Percentiles rank a stretch among this genome's conserved stretches.
Conservation (phyloP, 2,329 filamentous ascomycete genomes). For the Aspergillus sp. region DNA sequence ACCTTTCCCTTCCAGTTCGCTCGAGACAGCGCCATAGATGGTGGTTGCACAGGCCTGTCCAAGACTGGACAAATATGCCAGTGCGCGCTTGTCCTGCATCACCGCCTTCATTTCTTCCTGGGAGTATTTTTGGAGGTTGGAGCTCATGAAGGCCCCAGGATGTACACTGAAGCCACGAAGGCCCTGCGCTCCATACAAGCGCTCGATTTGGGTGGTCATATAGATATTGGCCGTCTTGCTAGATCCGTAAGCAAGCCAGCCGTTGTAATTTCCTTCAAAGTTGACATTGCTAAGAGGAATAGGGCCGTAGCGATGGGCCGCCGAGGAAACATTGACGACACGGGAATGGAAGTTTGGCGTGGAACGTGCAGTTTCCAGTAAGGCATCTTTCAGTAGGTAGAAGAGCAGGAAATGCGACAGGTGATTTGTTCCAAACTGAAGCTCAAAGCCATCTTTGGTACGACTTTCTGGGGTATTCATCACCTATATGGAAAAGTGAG, state of each 20-base stretch:
- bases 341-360: conserved; percentile 38
- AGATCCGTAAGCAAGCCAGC: conserved; percentile 39
- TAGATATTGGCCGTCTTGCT: conserved; percentile 47
- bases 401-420: conserved; percentile 48
- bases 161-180: conserved; percentile 41
- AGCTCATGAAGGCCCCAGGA: conserved; percentile 31
- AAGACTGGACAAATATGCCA: conserved; percentile 5
- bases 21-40: conserved; percentile 20
- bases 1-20: conserved; percentile 18
- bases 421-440: conserved; percentile 47
- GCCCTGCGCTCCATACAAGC: conserved; percentile 38
- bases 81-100: not conserved
- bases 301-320: conserved; percentile 32
- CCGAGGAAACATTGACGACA: conserved; percentile 41
- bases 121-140: conserved; percentile 4
- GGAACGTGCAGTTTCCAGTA: conserved; percentile 6
- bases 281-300: conserved; percentile 35
- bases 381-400: conserved; percentile 36
- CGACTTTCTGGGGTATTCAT: conserved; percentile 26
- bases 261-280: conserved; percentile 28
- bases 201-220: conserved; percentile 45
- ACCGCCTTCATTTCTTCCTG: not conserved
- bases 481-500: conserved; percentile 12
- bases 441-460: conserved; percentile 39
- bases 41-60: conserved; percentile 21